phyloP scores from a whole-genome alignment of 2,329 filamentous ascomycete genomes.

The Nemania sp. region DNA sequence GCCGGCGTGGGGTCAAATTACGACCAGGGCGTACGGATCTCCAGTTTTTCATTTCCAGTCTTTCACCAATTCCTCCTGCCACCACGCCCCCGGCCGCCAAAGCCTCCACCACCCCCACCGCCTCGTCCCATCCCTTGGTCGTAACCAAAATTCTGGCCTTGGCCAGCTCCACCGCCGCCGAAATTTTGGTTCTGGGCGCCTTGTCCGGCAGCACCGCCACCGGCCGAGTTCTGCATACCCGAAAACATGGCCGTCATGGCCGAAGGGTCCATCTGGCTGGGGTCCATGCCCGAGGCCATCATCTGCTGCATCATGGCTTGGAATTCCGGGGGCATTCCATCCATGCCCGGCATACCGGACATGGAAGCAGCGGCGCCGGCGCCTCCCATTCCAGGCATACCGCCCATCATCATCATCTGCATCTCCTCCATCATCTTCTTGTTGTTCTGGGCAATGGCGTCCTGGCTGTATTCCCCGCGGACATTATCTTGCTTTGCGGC shows the following conservation, averaged over 20 bases:
- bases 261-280: conserved; percentile 66
- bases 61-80: conserved; percentile 40
- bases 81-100: conserved; percentile 38
- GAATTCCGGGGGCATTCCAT: conserved; percentile 69
- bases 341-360: conserved; percentile 59
- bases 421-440: conserved; percentile 82
- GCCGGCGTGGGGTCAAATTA: background rate
- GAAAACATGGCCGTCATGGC: conserved; percentile 64
- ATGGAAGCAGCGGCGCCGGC: conserved; percentile 40
- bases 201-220: conserved; percentile 46
- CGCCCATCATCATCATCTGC: conserved; percentile 69
- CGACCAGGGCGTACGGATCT: background rate
- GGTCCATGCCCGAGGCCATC: conserved; percentile 68
- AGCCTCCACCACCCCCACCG: conserved; percentile 37
- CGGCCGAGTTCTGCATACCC: conserved; percentile 57
- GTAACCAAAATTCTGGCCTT: conserved; percentile 52
- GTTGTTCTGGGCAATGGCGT: conserved; percentile 63
- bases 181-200: conserved; percentile 58
- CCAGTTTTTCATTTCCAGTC: conserved; percentile 15
- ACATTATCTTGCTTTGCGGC: conserved; percentile 84
- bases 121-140: conserved; percentile 41
- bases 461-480: conserved; percentile 73
- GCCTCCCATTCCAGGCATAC: conserved; percentile 48
- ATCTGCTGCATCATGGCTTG: conserved; percentile 73
- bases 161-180: conserved; percentile 51